Evolutionary conservation across 768 basidiomycete genomes (phyloP), one percentile per base, ranked within the genome.

Genomic region (Gyrodon lividus): DNA sequence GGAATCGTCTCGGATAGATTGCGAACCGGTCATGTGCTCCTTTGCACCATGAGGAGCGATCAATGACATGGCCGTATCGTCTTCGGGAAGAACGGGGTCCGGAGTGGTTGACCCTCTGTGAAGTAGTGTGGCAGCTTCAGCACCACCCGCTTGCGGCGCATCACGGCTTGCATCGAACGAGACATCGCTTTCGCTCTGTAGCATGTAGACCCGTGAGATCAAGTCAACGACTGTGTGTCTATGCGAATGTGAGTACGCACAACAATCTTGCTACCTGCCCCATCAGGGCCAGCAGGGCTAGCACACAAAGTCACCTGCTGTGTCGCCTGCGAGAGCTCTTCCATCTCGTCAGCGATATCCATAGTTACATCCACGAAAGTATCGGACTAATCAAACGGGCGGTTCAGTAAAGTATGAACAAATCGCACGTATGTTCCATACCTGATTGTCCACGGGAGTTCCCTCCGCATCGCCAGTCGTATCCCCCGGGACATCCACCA

Each of bases 51-150:
- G 24, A n/a, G 16, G 16, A 13, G 5, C 26, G 12, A 13, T 37
- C 10, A n/a, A 37, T 9, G 12, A 37, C n/a, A 9, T n/a, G n/a
- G 35, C 16, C 0, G 4, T 6, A 6, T 34, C 41, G 8, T 52
- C 50, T 13, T 62, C 55, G 5, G 62, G 60, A 1, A 64, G 43
- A 24, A 65, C 1, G 8, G 65, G 60, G 16, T 60, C 48, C 19
- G 58, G 56, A 5, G 56, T 51, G 4, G 31, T 39, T 20, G 22
- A 2, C 23, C 26, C 41, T 5, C 4, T 8, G n/a, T 28, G 13
- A 24, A 24, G 10, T 28, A 26, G 16, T 9, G 24, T 14, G 6
- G 24, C 14, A n/a, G 35, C 33, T 34, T 34, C 33, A 34, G 16
- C 33, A 34, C 10, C n/a, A 9, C 28, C 24, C 13, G 9, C 5